Evolutionary conservation across 1,284 basidiomycete species (phyloP), one percentile per base, ranked within the genome.

Genomic region (Ustilago crameri): DNA sequence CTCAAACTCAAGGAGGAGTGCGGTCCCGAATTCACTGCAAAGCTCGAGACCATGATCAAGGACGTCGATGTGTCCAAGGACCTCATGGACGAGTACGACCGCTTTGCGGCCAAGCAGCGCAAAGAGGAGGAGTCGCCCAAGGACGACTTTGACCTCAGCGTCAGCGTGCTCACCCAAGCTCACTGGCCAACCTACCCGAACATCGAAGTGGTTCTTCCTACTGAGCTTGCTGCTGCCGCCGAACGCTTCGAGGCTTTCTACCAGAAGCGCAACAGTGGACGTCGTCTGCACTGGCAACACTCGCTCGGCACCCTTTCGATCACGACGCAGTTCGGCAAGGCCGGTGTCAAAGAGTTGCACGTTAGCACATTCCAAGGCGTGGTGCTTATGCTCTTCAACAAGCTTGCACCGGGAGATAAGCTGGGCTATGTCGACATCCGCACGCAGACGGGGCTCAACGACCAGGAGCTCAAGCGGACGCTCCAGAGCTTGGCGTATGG

Each of bases 401-500:
- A 20, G 18, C 63, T 78, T 18, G 52, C 50, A 10, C 46, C 70
- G 46, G 66, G 86, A 83, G 42, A 79, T 74, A 30, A 87, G 88
- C 82, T 93, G 1, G 84, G 86, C 14, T 93, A 91, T 83, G 81
- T 81, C 24, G 90, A 92, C 30, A 91, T 97, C 51, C 86, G 88
- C 62, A 87, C 87, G 45, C 86, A 88, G 68, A 92, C 90, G 0
- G 85, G 88, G n/a, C 89, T 97, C 72, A 69, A 73, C 26, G 67
- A 74, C 9, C 56, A 59, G 1, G 93, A 95, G 75, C 86, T 97
- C 43, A 86, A 89, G 27, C 86, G 92, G 30, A 95, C 92, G 0
- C 85, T 99, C 17, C 95, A 98, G 82, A 95, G 93, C 70, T 86
- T 99, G 9, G 92, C 95, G 0, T 91, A 92, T 72, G 95, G 91